Base-by-base conservation (phyloP, 768 basidiomycete genomes). In the Harrya chromipes region DNA sequence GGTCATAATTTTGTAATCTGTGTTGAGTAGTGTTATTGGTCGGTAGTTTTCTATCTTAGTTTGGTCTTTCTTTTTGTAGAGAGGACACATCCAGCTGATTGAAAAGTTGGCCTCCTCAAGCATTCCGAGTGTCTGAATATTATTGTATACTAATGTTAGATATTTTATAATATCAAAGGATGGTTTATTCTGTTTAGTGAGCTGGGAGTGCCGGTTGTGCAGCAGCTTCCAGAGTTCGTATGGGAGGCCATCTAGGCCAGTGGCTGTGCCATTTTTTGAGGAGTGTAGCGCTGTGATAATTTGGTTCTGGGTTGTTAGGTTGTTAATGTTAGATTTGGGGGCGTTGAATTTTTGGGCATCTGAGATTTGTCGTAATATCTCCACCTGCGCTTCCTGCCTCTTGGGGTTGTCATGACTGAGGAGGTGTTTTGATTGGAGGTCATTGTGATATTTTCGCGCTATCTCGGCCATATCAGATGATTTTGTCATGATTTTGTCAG, bases 61-160 rank as follows among this genome's bases (percentile, higher is more conserved):
- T 4, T 21, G 40, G 12, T 72, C 67, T 3, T 64, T 67, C 35
- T 76, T 77, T 27, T 77, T 77, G 47, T 70, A 77, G 1, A 77
- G 43, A 0, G 69, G 75, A 62, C 72, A 62, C 50, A 67, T 61
- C 58, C 60, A 60, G 0, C 74, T 73, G 9, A 61, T 38, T 0
- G 67, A 20, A 44, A 77, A 77, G 6, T 23, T 23, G 4, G 23
- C 23, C 6, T 23, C 23, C 6, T 23, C 23, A 3, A 23, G 0
- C 35, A 67, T 5, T 0, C 72, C 68, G 27, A 68, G 1, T 5
- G 6, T 3, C 47, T 66, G 44, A 0, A 74, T 72, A 33, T 72
- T 60, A 7, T 58, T 61, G n/a, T 46, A 62, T 0, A 63, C 46
- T 0, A 0, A 16, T 0, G 33, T 54, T 0, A 61, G 46, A 1